Conservation (phyloP, 2,329 filamentous ascomycete species). For the Aspergillus fumigatiaffinis region DNA sequence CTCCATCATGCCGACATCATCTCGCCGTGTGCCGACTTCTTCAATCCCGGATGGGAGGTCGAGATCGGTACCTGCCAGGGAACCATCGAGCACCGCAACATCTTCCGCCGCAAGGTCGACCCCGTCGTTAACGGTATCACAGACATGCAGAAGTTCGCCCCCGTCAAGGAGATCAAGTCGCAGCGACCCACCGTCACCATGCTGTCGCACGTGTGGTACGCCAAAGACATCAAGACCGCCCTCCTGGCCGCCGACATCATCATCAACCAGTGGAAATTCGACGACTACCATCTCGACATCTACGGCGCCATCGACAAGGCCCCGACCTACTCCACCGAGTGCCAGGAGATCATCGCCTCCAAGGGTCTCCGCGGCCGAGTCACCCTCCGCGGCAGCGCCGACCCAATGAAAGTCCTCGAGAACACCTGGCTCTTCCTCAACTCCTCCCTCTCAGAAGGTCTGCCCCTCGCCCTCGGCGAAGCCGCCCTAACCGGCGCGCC, state of each 20-base stretch:
- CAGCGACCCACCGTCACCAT: slow-evolving; percentile 60
- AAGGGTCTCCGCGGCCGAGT: slow-evolving; percentile 50
- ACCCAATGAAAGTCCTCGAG: slow-evolving; percentile 53
- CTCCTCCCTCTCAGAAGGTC: slow-evolving; percentile 44
- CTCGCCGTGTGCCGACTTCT: slow-evolving; percentile 57
- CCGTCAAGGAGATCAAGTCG: slow-evolving; percentile 57
- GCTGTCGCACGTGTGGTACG: slow-evolving; percentile 54
- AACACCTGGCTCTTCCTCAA: slow-evolving; percentile 55
- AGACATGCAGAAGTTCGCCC: slow-evolving; percentile 61
- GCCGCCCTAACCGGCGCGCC: slow-evolving; percentile 45
- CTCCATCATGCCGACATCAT: slow-evolving; percentile 58
- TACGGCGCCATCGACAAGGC: slow-evolving; percentile 63
- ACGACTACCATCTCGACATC: slow-evolving; percentile 59
- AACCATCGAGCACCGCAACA: slow-evolving; percentile 53
- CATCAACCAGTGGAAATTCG: slow-evolving; percentile 63
- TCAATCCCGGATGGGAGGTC: slow-evolving; percentile 62
- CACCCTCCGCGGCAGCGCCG: slow-evolving; percentile 53
- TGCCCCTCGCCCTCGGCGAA: slow-evolving; percentile 45
- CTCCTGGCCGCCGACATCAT: slow-evolving; percentile 62
- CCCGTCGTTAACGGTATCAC: slow-evolving; percentile 64
- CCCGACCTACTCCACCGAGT: slow-evolving; percentile 58
- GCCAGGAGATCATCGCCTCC: slow-evolving; percentile 55
- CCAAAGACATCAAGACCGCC: slow-evolving; percentile 63
- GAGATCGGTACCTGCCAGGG: slow-evolving; percentile 59
- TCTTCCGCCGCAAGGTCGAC: slow-evolving; percentile 58